Evolutionary conservation across 2,329 filamentous ascomycete genomes (phyloP).

Genomic region (Fusarium compactum): DNA sequence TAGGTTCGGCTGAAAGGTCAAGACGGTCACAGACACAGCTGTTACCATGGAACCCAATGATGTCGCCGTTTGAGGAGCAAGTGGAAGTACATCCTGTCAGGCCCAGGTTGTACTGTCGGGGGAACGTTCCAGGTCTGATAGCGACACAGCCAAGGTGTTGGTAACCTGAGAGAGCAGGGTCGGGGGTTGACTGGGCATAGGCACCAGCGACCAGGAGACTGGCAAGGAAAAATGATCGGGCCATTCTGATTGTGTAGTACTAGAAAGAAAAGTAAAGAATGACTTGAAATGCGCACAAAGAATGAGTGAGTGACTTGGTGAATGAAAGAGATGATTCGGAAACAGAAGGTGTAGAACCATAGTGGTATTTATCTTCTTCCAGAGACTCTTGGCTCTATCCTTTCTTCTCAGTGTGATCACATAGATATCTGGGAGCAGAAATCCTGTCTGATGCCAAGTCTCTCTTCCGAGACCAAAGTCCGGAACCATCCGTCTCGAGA

Average conservation of each 20-base stretch:
- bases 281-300: slow-evolving; percentile 27
- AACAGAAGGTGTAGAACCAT: neutral
- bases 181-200: slow-evolving; percentile 30
- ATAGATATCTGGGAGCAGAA: slow-evolving; percentile 5
- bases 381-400: neutral
- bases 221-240: slow-evolving; percentile 17
- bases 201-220: slow-evolving; percentile 16
- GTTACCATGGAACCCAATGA: slow-evolving; percentile 31
- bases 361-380: slow-evolving; percentile 23
- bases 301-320: slow-evolving; percentile 21
- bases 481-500: slow-evolving; percentile 16
- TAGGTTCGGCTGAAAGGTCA: slow-evolving; percentile 25
- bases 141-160: slow-evolving; percentile 35
- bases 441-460: neutral
- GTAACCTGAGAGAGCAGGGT: slow-evolving; percentile 21
- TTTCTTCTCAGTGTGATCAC: slow-evolving; percentile 5
- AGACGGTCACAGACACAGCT: slow-evolving; percentile 39
- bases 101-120: slow-evolving; percentile 23
- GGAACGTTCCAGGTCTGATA: slow-evolving; percentile 29
- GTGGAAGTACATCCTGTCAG: slow-evolving; percentile 18
- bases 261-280: slow-evolving; percentile 33
- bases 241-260: slow-evolving; percentile 11
- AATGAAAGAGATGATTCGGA: neutral
- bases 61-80: slow-evolving; percentile 39
- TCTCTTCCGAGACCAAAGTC: slow-evolving; percentile 7